Percentiles rank a stretch among this genome's conserved stretches.
Evolutionary conservation across 1,139 yeast species (phyloP).

Genomic region (Kodamaea alishanica): DNA sequence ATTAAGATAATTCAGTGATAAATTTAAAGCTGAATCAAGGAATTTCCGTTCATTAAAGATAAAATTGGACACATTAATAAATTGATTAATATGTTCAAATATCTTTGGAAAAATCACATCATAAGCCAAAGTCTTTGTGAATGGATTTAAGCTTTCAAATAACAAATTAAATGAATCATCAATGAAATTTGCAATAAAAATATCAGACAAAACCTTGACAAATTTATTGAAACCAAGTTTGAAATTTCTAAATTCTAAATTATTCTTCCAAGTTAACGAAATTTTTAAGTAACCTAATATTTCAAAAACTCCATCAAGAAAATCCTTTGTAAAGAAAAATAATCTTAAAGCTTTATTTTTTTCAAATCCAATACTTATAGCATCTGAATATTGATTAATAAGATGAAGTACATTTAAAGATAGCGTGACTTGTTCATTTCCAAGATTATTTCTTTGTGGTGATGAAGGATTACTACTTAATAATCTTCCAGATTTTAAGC

Average conservation of each 20-base stretch:
- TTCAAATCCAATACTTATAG: conserved; percentile 30
- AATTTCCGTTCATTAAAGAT: conserved; percentile 36
- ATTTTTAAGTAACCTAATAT: conserved; percentile 34
- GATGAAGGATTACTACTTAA: conserved; percentile 36
- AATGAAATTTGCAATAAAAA: conserved; percentile 29
- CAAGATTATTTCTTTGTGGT: conserved; percentile 18
- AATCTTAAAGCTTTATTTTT: conserved; percentile 18
- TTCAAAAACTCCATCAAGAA: conserved; percentile 42
- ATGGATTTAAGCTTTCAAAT: conserved; percentile 19
- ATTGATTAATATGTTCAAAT: conserved; percentile 36
- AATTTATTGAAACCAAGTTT: conserved; percentile 23
- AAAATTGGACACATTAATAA: conserved; percentile 32
- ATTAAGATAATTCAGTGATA: conserved; percentile 19
- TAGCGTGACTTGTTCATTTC: conserved; percentile 20
- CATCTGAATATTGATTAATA: conserved; percentile 31
- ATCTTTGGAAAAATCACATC: conserved; percentile 37
- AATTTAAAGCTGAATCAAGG: conserved; percentile 24
- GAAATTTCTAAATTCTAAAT: conserved; percentile 20
- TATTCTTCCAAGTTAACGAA: conserved; percentile 23
- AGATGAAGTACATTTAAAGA: conserved; percentile 34
- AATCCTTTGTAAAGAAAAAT: conserved; percentile 29
- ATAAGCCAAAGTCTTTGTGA: conserved; percentile 27
- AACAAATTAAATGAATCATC: conserved; percentile 21
- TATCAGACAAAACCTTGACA: conserved; percentile 23
- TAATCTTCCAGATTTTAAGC: conserved; percentile 35